Conservation (phyloP, 73 alveolate species). For the Chromera velia region DNA sequence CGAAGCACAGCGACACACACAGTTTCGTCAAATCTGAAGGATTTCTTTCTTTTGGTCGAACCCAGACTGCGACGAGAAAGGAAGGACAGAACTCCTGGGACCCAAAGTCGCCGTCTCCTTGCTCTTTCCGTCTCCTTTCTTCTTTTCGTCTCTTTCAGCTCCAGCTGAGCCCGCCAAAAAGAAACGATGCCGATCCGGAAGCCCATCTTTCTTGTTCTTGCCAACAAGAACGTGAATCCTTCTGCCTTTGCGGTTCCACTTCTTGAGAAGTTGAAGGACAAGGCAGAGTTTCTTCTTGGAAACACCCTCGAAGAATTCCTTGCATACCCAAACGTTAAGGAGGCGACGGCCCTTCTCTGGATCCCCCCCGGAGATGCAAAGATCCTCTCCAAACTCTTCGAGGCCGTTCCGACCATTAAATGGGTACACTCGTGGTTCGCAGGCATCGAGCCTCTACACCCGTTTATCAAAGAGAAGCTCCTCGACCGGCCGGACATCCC, state of each 20-base stretch:
- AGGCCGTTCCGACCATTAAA: background rate
- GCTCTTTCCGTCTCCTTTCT: too few species aligned
- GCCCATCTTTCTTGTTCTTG: background rate
- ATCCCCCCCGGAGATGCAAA: background rate
- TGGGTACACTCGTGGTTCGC: slow-evolving; percentile 4
- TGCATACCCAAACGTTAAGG: background rate
- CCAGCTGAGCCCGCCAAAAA: too few species aligned
- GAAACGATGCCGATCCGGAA: too few species aligned
- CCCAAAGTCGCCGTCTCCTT: too few species aligned
- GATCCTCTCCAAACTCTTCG: background rate
- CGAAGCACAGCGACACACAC: too few species aligned
- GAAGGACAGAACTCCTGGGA: too few species aligned
- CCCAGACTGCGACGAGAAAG: too few species aligned
- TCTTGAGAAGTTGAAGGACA: background rate
- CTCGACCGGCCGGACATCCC: slow-evolving; percentile 1
- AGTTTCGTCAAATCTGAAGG: too few species aligned
- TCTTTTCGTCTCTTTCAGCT: too few species aligned
- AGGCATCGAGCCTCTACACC: background rate
- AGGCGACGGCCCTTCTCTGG: background rate
- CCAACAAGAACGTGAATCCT: background rate
- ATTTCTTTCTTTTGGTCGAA: too few species aligned
- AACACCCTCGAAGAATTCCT: background rate
- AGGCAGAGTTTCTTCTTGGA: background rate
- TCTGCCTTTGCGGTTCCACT: background rate
- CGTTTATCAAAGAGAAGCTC: background rate